Evolutionary conservation across 2,329 filamentous ascomycete genomes (phyloP), one percentile per base, ranked within the genome.

Genomic region (Fusarium sublunatum): DNA sequence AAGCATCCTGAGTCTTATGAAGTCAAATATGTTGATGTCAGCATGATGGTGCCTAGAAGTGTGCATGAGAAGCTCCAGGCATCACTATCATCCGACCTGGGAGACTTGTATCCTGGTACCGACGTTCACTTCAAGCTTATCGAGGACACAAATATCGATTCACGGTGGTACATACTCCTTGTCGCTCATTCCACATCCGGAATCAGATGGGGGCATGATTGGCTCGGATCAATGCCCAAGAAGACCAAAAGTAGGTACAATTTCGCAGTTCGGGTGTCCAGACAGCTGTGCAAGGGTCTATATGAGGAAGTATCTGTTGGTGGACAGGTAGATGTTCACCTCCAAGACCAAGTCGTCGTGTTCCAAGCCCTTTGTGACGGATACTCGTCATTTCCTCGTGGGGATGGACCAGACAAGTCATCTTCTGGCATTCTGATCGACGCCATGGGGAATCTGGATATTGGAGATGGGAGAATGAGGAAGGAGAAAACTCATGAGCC

Each of bases 271-370:
- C 75, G 79, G 42, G 73, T 86, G 8, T 78, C 83, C 6, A 70
- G 73, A 25, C 77, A 75, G n/a, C 72, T 87, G 4, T 79, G 80
- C 38, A 74, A 72, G 42, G 76, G 78, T 4, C 73, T 88, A 19
- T 75, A 76, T 50, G 70, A 75, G 3, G 83, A 86, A 64, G 73
- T 83, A 1, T 69, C 70, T 7, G 66, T 75, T 1, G 75, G 78
- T 3, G 80, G 83, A 0, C 76, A 80, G 2, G 81, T 86, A 7
- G 86, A 89, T 61, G 78, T 83, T 63, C 80, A 82, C 67, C 76
- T 88, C 12, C 85, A 88, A 72, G 87, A 88, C 71, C 86, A 89
- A 71, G 67, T 89, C 24, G 75, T 88, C 4, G 76, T 86, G 15
- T 87, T 88, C 66, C 86, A 89, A 71, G 83, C 83, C 5, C 74